Evolutionary conservation across 2,329 filamentous ascomycete genomes (phyloP).

Genomic region (Neonectria sp.): DNA sequence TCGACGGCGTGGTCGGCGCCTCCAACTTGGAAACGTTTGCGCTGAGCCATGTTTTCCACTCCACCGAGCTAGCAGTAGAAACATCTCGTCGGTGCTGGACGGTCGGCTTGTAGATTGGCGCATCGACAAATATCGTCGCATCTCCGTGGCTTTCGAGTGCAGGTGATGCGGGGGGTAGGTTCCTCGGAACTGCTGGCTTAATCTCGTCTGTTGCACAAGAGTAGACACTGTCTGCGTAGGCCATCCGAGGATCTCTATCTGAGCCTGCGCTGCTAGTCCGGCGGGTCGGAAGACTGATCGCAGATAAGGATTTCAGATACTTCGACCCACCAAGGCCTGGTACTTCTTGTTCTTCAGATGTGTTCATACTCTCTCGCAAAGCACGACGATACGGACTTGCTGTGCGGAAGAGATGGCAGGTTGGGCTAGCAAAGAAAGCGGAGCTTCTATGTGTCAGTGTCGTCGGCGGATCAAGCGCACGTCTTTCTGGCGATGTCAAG

Average conservation of each 20-base stretch:
- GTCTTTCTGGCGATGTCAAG: slow-evolving; percentile 3
- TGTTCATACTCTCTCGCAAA: slow-evolving; percentile 62
- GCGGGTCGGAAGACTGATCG: slow-evolving; percentile 57
- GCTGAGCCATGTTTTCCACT: slow-evolving; percentile 71
- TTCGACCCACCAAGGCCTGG: slow-evolving; percentile 50
- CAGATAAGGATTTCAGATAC: slow-evolving; percentile 59
- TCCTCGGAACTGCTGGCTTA: slow-evolving; percentile 8
- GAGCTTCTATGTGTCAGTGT: slow-evolving; percentile 60
- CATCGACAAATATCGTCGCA: slow-evolving; percentile 22
- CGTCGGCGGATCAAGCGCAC: slow-evolving; percentile 40
- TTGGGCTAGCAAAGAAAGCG: slow-evolving; percentile 67
- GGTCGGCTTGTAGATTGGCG: slow-evolving; percentile 36
- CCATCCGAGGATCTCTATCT: slow-evolving; percentile 54
- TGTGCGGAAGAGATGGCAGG: slow-evolving; percentile 67
- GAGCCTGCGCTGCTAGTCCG: slow-evolving; percentile 58
- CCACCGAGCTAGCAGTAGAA: slow-evolving; percentile 63
- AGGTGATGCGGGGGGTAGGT: not conserved
- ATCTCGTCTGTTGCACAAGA: slow-evolving; percentile 52
- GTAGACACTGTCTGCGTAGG: slow-evolving; percentile 66
- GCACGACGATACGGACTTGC: slow-evolving; percentile 70
- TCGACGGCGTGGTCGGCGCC: slow-evolving; percentile 33
- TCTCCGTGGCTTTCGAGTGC: slow-evolving; percentile 22
- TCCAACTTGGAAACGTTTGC: slow-evolving; percentile 66
- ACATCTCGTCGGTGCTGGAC: slow-evolving; percentile 52
- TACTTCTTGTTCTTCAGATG: slow-evolving; percentile 48